Evolutionary conservation across 2,329 filamentous ascomycete species (phyloP).

Genomic region (Ophiostoma perfectum): DNA sequence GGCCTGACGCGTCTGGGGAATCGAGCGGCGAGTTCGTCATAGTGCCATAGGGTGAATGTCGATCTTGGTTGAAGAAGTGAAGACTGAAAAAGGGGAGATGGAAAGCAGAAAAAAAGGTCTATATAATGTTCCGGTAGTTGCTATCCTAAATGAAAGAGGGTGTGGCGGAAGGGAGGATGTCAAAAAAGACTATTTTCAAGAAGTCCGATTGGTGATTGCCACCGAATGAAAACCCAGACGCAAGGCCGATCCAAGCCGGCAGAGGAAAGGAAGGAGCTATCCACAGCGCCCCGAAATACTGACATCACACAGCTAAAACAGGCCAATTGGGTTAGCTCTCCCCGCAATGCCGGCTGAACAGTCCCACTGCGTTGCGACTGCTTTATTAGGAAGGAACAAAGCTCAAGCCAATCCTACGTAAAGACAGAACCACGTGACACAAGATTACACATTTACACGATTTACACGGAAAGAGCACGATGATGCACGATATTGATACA

Average conservation of each 20-base stretch:
- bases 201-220: slow-evolving; percentile 5
- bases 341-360: not conserved
- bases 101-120: not conserved
- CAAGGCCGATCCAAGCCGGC: slow-evolving; percentile 8
- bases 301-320: not conserved
- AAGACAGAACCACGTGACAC: not conserved
- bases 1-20: slow-evolving; percentile 11
- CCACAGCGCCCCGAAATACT: slow-evolving; percentile 4
- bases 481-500: too few relatives aligned
- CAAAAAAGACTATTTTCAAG: not conserved
- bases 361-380: not conserved
- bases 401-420: not conserved
- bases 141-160: not conserved
- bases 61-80: not conserved
- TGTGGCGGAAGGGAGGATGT: not conserved
- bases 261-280: not conserved
- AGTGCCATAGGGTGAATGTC: slow-evolving; percentile 14
- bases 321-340: not conserved
- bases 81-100: not conserved
- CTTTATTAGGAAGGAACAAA: not conserved
- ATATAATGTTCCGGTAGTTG: not conserved
- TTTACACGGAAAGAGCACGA: not conserved
- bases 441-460: too few relatives aligned
- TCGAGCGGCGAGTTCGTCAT: slow-evolving; percentile 22
- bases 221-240: slow-evolving; percentile 6